These are phyloP conservation scores for Phytopythium mirpurense DNA, from an alignment of 352 stramenopile genomes.

Conservation along the genomic window DNA sequence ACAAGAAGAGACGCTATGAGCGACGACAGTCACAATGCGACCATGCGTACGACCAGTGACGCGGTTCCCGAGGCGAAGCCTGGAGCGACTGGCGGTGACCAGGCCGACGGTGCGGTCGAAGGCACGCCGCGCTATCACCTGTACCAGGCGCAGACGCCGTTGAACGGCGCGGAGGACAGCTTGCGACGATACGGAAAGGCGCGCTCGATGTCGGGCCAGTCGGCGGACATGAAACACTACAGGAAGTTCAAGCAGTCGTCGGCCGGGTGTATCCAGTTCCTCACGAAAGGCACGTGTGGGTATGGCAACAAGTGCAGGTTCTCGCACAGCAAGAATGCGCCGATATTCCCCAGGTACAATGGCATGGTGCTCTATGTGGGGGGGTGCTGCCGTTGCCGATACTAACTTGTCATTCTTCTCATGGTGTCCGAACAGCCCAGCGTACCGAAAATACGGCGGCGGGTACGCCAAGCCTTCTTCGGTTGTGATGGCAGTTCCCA, in stretches of 20 bases:
- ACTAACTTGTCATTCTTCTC: too few species aligned
- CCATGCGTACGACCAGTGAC: conserved; percentile 17
- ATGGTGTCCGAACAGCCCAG: not conserved
- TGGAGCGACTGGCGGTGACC: too few species aligned
- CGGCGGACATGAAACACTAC: not conserved
- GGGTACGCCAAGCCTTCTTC: not conserved
- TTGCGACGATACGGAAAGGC: conserved; percentile 9
- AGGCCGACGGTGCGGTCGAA: not conserved
- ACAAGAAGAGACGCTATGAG: conserved; percentile 16
- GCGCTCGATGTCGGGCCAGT: conserved; percentile 2
- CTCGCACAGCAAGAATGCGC: conserved; percentile 30
- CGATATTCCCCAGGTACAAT: conserved; percentile 1
- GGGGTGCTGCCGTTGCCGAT: too few species aligned
- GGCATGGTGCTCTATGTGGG: not conserved
- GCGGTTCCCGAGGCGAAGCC: not conserved
- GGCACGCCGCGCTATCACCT: conserved; percentile 14
- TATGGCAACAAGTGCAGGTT: conserved; percentile 58
- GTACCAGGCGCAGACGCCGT: conserved; percentile 5
- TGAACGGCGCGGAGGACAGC: not conserved
- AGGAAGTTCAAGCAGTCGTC: not conserved
- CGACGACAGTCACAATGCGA: conserved; percentile 30
- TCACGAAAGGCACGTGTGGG: conserved; percentile 28
- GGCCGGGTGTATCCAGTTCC: conserved; percentile 37
- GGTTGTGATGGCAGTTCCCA: not conserved
- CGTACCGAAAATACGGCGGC: not conserved